Evolutionary conservation across 306 rosid genomes (phyloP).

Genomic region (Quercus mongolica): DNA sequence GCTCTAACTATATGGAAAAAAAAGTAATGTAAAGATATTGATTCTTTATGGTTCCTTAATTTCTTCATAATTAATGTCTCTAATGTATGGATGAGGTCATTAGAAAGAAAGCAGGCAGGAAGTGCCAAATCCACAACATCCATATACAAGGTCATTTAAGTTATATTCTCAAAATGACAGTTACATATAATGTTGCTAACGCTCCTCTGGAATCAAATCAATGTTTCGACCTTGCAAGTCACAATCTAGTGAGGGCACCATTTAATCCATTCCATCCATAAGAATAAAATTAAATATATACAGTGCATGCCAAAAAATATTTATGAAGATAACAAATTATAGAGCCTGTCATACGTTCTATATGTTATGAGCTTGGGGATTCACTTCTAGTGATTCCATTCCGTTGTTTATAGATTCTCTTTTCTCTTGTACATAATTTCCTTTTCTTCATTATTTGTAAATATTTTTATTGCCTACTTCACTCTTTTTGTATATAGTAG

Average conservation of each 20-base stretch:
- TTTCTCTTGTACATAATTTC: too few species aligned
- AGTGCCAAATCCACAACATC: neutral
- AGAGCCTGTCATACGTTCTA: neutral
- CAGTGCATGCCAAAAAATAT: neutral
- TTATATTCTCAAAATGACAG: neutral
- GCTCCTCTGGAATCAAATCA: neutral
- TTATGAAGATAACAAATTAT: neutral
- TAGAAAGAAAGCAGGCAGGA: neutral
- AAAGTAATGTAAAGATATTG: too few species aligned
- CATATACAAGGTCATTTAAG: neutral
- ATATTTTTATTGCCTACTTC: too few species aligned
- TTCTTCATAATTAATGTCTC: neutral
- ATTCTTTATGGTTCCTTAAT: neutral
- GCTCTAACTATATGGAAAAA: too few species aligned
- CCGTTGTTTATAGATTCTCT: too few species aligned
- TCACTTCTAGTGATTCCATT: too few species aligned
- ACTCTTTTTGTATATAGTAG: too few species aligned
- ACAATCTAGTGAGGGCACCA: neutral
- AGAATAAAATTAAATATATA: neutral
- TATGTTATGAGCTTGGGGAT: neutral
- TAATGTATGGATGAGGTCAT: neutral
- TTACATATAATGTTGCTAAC: neutral
- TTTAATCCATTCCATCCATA: neutral
- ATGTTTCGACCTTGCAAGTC: neutral
- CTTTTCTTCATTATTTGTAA: too few species aligned